Evolutionary conservation across 306 rosid species (phyloP).

Genomic region (Cicer yamashitae): DNA sequence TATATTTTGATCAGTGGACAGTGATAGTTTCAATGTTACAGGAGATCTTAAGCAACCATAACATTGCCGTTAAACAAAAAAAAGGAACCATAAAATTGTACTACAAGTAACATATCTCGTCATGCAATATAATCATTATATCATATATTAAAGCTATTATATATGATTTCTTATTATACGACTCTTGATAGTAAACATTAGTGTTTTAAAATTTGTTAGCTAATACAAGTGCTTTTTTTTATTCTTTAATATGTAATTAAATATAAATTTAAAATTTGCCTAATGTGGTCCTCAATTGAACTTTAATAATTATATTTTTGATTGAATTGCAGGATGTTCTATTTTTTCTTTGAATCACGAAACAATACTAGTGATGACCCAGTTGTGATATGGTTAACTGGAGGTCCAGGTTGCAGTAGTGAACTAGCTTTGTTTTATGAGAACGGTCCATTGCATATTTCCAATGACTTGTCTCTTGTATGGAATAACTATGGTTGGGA

Average conservation of each 20-base stretch:
- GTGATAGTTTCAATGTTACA: not conserved
- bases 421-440: constrained; percentile 86
- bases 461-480: constrained; percentile 67
- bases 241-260: not conserved
- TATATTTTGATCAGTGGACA: not conserved
- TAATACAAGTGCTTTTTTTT: not conserved
- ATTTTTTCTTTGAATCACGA: constrained; percentile 87
- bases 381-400: constrained; percentile 90
- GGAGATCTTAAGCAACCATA: not conserved
- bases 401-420: constrained; percentile 97
- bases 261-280: not conserved
- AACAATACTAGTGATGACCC: constrained; percentile 60
- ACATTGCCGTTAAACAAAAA: not conserved
- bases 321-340: constrained; percentile 70
- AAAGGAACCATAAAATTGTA: not conserved
- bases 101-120: not conserved
- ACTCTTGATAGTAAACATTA: not conserved
- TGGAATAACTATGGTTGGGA: constrained; percentile 98
- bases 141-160: not conserved
- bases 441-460: constrained; percentile 84
- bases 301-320: too few relatives aligned
- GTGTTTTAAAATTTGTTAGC: not conserved
- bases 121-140: not conserved
- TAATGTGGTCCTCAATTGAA: not conserved
- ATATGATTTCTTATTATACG: too few relatives aligned